Percentiles rank a stretch among this genome's conserved stretches.
These are phyloP conservation scores for Kuraishia piskuri DNA, from an alignment of 805 yeast species.

Conservation along the genomic window DNA sequence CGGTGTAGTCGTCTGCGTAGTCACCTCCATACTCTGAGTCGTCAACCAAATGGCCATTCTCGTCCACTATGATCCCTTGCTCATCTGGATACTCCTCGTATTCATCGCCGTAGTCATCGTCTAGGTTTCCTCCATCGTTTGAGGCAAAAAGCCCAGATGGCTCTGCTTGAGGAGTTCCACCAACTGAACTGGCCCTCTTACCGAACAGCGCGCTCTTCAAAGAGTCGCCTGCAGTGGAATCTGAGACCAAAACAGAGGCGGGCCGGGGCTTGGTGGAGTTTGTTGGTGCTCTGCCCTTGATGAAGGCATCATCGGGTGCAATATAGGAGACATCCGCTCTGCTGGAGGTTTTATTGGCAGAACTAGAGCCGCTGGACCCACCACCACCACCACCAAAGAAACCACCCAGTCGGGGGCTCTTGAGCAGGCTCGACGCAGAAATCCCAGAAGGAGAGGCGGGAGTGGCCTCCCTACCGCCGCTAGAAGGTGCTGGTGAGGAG, in stretches of 20 bases:
- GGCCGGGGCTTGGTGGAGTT: neutral
- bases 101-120: neutral
- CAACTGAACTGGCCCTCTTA: neutral
- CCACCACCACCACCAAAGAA: neutral
- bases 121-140: neutral
- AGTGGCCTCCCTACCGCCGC: neutral
- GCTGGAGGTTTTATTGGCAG: neutral
- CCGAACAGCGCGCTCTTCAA: neutral
- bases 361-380: neutral
- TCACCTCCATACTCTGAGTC: neutral
- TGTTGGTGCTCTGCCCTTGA: neutral
- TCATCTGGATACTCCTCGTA: neutral
- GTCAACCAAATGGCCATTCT: neutral
- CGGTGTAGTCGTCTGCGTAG: neutral
- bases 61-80: neutral
- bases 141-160: neutral
- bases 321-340: neutral
- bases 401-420: neutral
- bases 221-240: neutral
- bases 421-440: neutral
- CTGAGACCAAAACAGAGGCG: neutral
- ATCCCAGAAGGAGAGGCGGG: neutral
- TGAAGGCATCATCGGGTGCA: neutral
- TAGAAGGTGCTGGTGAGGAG: neutral
- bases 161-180: neutral